A percentile compares a stretch with the other conserved stretches of the same genome.
Evolutionary conservation across 1,284 basidiomycete species (phyloP).

Genomic region (Leccinum huronense): DNA sequence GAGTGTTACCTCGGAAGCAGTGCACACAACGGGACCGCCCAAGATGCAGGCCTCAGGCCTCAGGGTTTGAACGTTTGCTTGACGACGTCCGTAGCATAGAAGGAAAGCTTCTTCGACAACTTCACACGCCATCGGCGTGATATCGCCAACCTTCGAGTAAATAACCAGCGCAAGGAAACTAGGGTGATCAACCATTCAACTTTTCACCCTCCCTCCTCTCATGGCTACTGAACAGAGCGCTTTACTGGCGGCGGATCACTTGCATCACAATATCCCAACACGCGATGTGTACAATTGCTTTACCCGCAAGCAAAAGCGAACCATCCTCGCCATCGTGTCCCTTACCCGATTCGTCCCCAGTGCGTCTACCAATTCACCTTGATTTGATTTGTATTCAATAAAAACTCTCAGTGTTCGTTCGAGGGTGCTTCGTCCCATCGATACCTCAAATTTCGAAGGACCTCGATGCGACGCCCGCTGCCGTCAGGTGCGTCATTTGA

Average conservation of each 20-base stretch:
- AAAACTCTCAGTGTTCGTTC: slow-evolving; percentile 41
- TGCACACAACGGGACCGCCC: not conserved
- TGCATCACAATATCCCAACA: not conserved
- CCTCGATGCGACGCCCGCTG: slow-evolving; percentile 37
- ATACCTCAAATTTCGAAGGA: slow-evolving; percentile 46
- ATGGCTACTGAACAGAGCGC: not conserved
- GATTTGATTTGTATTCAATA: not conserved
- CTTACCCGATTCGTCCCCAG: slow-evolving; percentile 31
- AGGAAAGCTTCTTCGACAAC: not conserved
- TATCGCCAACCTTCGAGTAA: slow-evolving; percentile 21
- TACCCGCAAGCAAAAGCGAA: slow-evolving; percentile 34
- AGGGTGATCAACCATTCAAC: not conserved
- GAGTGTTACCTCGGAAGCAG: not conserved
- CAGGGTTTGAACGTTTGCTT: not conserved
- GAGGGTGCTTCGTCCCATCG: slow-evolving; percentile 46
- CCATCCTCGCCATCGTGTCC: slow-evolving; percentile 43
- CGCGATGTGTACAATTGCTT: slow-evolving; percentile 44
- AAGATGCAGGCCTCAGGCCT: not conserved
- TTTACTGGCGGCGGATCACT: not conserved
- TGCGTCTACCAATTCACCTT: slow-evolving; percentile 12
- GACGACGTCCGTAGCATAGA: not conserved
- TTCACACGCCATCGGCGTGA: slow-evolving; percentile 17
- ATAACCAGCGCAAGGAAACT: not conserved
- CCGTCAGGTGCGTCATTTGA: slow-evolving; percentile 39
- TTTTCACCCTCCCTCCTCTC: not conserved